These are phyloP conservation scores for Rhizoclosmatium sp. DNA, from an alignment of 192 early-diverging fungal species.

Conservation along the genomic window DNA sequence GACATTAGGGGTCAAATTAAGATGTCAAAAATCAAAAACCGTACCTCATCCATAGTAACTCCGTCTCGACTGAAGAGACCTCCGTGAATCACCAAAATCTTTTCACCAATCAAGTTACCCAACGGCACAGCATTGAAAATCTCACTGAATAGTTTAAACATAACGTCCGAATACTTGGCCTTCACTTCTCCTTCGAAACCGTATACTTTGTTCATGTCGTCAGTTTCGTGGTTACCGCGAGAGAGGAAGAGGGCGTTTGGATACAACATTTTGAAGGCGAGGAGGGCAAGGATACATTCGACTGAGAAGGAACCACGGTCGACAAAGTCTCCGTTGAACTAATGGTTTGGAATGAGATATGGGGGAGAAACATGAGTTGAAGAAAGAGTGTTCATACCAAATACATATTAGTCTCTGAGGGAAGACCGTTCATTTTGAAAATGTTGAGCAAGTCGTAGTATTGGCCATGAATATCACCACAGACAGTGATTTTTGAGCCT, in stretches of 20 bases:
- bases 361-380: neutral
- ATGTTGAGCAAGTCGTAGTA: constrained; percentile 98
- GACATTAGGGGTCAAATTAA: neutral
- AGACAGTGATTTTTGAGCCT: constrained; percentile 83
- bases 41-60: constrained; percentile 86
- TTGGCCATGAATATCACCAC: constrained; percentile 99
- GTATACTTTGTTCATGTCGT: constrained; percentile 99
- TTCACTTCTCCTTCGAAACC: constrained; percentile 99
- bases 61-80: constrained; percentile 91
- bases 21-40: neutral
- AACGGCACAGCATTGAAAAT: constrained; percentile 94
- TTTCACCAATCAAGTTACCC: constrained; percentile 87
- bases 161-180: constrained; percentile 89
- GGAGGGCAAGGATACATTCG: constrained; percentile 92
- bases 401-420: constrained; percentile 82
- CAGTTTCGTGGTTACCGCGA: constrained; percentile 98
- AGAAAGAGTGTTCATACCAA: constrained; percentile 26
- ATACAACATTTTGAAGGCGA: constrained; percentile 90
- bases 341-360: constrained; percentile 14
- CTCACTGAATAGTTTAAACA: constrained; percentile 95
- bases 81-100: constrained; percentile 97
- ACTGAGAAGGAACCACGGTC: constrained; percentile 98
- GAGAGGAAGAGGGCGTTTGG: constrained; percentile 85
- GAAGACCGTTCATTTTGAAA: constrained; percentile 91
- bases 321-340: constrained; percentile 99